Evolutionary conservation across 805 yeast species (phyloP), one percentile per base, ranked within the genome.

Genomic region (Myxozyma mucilagina): DNA sequence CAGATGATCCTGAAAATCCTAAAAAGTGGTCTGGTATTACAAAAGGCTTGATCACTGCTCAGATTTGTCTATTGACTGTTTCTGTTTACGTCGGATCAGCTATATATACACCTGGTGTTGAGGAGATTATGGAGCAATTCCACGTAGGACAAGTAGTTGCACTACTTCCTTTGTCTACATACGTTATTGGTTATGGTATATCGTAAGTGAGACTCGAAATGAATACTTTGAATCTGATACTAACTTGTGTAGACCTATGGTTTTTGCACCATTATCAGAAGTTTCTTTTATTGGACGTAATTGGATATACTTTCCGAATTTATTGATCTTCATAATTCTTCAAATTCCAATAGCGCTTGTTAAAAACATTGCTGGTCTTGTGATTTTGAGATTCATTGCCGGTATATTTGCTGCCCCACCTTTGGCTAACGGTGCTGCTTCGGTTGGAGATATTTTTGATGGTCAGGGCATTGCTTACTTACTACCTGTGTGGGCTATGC

Each of bases 371-470:
- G 84, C 81, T 7, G 82, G 82, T 0, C 71, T 84, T 60, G 72
- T 79, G 45, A 76, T 81, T 0, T 69, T 82, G 55, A 74, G 87
- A 53, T 79, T 84, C 61, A 64, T 85, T 16, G 75, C 80, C n/a
- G 89, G 89, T 2, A 64, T 85, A 31, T 78, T 82, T 58, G 81
- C 86, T 11, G 79, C 85, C 2, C 87, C 88, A 1, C 76, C 84
- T n/a, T 68, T 84, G 55, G 80, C 86, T 0, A 83, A 84, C 29
- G 87, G 87, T 47, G 84, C 69, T 69, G 83, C 54, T 70, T 79
- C 52, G n/a, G 6, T 48, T 18, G 52, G 52, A 8, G 52, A 48
- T 34, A 36, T 48, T 3, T 48, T 48, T 9, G 45, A 70, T 3
- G 72, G 74, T 11, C 74, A 79, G 1, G 73, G 73, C 61, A 71